Evolutionary conservation across 2,329 filamentous ascomycete species (phyloP), one percentile per base, ranked within the genome.

Genomic region (Fusarium napiforme): DNA sequence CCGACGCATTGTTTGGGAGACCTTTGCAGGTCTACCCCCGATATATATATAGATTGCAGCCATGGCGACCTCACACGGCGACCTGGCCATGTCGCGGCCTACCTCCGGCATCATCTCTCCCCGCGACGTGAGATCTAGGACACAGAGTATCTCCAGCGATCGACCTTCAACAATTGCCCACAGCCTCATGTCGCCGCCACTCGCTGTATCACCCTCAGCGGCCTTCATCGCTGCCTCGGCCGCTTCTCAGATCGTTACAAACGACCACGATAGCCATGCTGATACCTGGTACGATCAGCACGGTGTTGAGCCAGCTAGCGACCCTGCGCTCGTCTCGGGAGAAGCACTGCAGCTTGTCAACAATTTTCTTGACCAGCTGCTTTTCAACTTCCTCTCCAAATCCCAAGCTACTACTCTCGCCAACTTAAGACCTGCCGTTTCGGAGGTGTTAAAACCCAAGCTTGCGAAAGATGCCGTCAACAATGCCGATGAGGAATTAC

Each of bases 241-340:
- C 66, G 96, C 96, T 58, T 95, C 94, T 23, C 94, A 98, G 81
- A 96, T 97, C 71, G 92, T 98, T 76, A 96, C 94, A 66, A 94
- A 95, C 79, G 92, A 97, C 79, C 92, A 96, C 82, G 93, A 96
- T 78, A 91, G 89, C 74, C 91, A 93, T 79, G 88, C 91, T 66
- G 90, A 91, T 75, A 86, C 90, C 57, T 92, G 92, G 87, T 90
- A 91, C 77, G 90, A 93, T 78, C 88, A 92, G 70, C 88, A 93
- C 74, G 90, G 90, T 57, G 87, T 92, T 62, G 89, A 91, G 73
- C 87, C 89, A 2, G 88, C 89, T 9, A 87, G 88, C 64, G 92
- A 93, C 75, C 90, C 92, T 23, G 93, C 93, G 23, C 81, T 92
- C 55, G 93, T 97, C 64, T 92, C 94, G 2, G 86, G 88, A 5